phyloP scores from a whole-genome alignment of 2,329 filamentous ascomycete genomes.

The Seiridium unicorne region DNA sequence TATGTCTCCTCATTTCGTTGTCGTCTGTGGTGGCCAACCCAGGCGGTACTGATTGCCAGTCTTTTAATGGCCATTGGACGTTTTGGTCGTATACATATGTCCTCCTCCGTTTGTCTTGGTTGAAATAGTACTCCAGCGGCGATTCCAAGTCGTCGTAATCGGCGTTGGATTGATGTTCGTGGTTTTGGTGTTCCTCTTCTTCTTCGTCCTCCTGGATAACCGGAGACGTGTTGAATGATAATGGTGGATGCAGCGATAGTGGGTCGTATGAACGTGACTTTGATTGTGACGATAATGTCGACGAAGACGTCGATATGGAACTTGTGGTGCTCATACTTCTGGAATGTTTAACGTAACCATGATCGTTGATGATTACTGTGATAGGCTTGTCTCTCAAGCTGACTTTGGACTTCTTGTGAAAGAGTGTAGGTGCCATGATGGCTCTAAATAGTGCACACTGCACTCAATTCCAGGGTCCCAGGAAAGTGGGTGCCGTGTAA shows the following conservation, averaged over 20 bases:
- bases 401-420: conserved; percentile 26
- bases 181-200: conserved; percentile 4
- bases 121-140: conserved; percentile 23
- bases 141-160: conserved; percentile 21
- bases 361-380: conserved; percentile 10
- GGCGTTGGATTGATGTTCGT: conserved; percentile 16
- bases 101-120: conserved; percentile 15
- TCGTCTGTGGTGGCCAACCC: conserved; percentile 18
- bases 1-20: conserved; percentile 10
- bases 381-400: conserved; percentile 10
- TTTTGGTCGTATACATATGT: conserved; percentile 27
- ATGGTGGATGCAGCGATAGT: conserved; percentile 28
- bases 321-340: conserved; percentile 18
- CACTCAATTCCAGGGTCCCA: background rate
- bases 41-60: conserved; percentile 29
- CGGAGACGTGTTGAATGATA: conserved; percentile 28
- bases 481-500: background rate
- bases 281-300: conserved; percentile 8
- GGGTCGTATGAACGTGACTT: conserved; percentile 21
- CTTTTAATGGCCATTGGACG: conserved; percentile 30
- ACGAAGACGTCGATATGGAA: conserved; percentile 20
- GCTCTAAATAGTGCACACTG: background rate
- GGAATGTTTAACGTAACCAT: conserved; percentile 14
- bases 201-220: conserved; percentile 24
- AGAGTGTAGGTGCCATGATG: conserved; percentile 20